Base-by-base conservation (phyloP, 148 eudicot species). In the Pouteria glomerata region DNA sequence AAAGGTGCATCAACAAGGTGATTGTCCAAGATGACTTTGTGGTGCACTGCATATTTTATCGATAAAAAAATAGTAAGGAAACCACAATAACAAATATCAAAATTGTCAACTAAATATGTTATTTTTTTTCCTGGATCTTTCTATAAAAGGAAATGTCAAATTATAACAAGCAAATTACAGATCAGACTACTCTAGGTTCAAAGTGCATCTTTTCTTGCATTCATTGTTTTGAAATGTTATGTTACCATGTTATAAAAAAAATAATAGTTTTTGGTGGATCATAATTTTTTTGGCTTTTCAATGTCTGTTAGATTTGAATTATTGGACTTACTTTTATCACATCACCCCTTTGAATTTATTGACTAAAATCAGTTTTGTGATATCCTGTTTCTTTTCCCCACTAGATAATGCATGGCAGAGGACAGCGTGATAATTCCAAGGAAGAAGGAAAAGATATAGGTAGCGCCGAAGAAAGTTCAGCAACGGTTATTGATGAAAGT, bases 331-430 rank as follows among this genome's bases (percentile, higher is more conserved):
- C 52, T 68, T 13, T 0, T 52, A 21, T 33, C 29, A 29, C 24
- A 19, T 48, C 7, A 19, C 19, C 37, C 35, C 34, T 31, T 67
- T 19, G 8, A 67, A 21, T 11, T 67, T 31, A 16, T 44, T n/a
- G 8, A 16, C 18, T 21, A 51, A 57, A 6, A 34, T 52, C 59
- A 21, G 41, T 51, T 70, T 47, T 57, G 4, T 50, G 48, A 23
- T 4, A 18, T 65, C 59, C 26, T 68, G n/a, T n/a, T 50, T 30
- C 21, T 56, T 33, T 0, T 68, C 39, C 73, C 68, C 53, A 70
- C 30, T 77, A 88, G 92, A 68, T 55, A 68, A 82, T 80, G 88
- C 89, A 85, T 58, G 79, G 62, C 16, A 78, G 72, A 76, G 79
- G 65, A 47, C 73, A 42, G 59, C 67, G 52, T 15, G 76, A 68